Percentiles rank a stretch among this genome's conserved stretches.
These are phyloP conservation scores for Catharanthus roseus DNA, from an alignment of 257 asterid species.

Conservation along the genomic window DNA sequence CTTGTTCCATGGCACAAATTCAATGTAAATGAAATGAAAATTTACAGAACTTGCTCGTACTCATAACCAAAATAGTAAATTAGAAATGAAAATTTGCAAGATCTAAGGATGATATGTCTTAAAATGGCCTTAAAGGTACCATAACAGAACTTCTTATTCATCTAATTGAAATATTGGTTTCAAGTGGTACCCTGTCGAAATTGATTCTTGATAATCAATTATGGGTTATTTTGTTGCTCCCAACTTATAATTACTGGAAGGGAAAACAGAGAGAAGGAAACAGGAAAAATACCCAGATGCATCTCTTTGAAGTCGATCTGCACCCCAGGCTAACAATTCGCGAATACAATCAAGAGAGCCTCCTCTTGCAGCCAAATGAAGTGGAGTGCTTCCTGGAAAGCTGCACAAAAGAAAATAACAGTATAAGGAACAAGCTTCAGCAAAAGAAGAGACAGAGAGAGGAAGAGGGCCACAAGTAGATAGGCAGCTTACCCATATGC, in stretches of 20 bases:
- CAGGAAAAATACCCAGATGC: constrained; percentile 58
- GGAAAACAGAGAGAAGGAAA: not conserved
- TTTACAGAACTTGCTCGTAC: not conserved
- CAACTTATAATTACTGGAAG: not conserved
- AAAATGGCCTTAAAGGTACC: not conserved
- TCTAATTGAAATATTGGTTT: not conserved
- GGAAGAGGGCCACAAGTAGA: not conserved
- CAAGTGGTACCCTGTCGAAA: not conserved
- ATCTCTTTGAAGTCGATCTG: constrained; percentile 80
- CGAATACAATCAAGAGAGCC: constrained; percentile 92
- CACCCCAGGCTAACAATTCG: constrained; percentile 94
- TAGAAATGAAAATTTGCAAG: not conserved
- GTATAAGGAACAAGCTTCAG: not conserved
- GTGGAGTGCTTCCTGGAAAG: constrained; percentile 87
- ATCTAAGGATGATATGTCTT: not conserved
- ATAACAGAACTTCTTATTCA: not conserved
- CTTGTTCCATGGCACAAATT: not conserved
- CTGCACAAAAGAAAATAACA: constrained; percentile 32
- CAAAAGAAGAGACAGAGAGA: not conserved
- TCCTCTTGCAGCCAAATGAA: constrained; percentile 96
- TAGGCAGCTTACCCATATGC: constrained; percentile 53
- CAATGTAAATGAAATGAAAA: not conserved
- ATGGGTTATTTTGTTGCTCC: not conserved
- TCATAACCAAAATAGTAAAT: not conserved
- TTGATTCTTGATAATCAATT: not conserved